These are phyloP conservation scores for Phyllosticta capitalensis DNA, from an alignment of 2,329 filamentous ascomycete species.

Conservation along the genomic window DNA sequence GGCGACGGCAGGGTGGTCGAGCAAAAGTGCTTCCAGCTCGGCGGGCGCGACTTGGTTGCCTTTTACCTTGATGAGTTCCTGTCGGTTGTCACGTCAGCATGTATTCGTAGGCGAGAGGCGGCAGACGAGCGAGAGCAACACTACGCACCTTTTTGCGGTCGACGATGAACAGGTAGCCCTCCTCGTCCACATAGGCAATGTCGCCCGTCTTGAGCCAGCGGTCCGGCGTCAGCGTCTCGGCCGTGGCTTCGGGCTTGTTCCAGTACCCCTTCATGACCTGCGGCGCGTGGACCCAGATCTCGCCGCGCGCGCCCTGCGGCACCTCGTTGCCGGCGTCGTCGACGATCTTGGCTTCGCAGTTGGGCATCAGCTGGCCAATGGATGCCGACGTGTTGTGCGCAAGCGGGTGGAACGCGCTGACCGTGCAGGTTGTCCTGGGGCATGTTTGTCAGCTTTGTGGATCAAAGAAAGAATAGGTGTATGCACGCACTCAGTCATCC, in stretches of 20 bases:
- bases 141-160: slow-evolving; percentile 58
- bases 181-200: slow-evolving; percentile 51
- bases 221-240: slow-evolving; percentile 50
- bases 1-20: slow-evolving; percentile 47
- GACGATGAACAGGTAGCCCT: slow-evolving; percentile 54
- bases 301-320: slow-evolving; percentile 46
- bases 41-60: slow-evolving; percentile 53
- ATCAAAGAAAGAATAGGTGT: not conserved
- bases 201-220: slow-evolving; percentile 67
- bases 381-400: slow-evolving; percentile 34
- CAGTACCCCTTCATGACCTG: slow-evolving; percentile 72
- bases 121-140: not conserved
- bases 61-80: slow-evolving; percentile 55
- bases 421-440: slow-evolving; percentile 54
- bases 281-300: slow-evolving; percentile 64
- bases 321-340: slow-evolving; percentile 47
- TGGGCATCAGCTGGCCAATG: slow-evolving; percentile 62
- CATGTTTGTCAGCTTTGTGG: not conserved
- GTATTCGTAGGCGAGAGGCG: no score
- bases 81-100: slow-evolving; percentile 8
- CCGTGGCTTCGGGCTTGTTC: slow-evolving; percentile 58
- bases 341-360: slow-evolving; percentile 60
- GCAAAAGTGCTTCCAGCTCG: slow-evolving; percentile 48
- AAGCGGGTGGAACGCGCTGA: slow-evolving; percentile 53
- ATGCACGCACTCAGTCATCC: slow-evolving; percentile 67